Conservation (phyloP, 768 basidiomycete genomes). For the Melanogaster broomeanus region DNA sequence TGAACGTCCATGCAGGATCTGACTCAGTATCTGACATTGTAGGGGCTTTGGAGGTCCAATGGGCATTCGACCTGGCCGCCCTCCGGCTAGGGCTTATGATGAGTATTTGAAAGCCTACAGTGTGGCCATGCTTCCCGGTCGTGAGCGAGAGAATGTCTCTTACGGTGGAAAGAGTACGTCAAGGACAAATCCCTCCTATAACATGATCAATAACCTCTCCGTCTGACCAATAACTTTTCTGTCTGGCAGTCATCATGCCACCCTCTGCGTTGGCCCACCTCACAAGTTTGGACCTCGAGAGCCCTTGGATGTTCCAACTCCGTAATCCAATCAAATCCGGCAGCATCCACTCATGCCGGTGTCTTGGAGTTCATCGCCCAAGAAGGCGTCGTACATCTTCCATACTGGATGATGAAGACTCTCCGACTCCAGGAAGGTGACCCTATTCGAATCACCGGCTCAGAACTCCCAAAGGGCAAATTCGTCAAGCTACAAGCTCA, state of each 20-base stretch:
- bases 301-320: slow-evolving; percentile 96
- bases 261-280: slow-evolving; percentile 90
- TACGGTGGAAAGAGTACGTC: slow-evolving; percentile 96
- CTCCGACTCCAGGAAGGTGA: slow-evolving; percentile 93
- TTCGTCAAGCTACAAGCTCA: slow-evolving; percentile 97
- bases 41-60: slow-evolving; percentile 59
- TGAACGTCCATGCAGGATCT: slow-evolving; percentile 8
- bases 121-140: slow-evolving; percentile 88
- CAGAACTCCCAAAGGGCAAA: slow-evolving; percentile 88
- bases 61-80: slow-evolving; percentile 44
- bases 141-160: slow-evolving; percentile 86
- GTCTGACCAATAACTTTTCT: slow-evolving; percentile 5
- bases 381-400: slow-evolving; percentile 92
- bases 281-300: slow-evolving; percentile 82
- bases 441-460: slow-evolving; percentile 88
- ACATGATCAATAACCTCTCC: slow-evolving; percentile 6
- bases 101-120: slow-evolving; percentile 95
- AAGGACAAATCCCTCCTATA: slow-evolving; percentile 24
- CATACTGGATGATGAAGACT: slow-evolving; percentile 99
- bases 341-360: slow-evolving; percentile 90
- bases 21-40: slow-evolving; percentile 16
- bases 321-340: slow-evolving; percentile 85
- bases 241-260: slow-evolving; percentile 86
- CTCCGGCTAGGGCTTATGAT: slow-evolving; percentile 76
- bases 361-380: slow-evolving; percentile 99